Evolutionary conservation across 768 basidiomycete genomes (phyloP).

Genomic region (Hortiboletus campestris): DNA sequence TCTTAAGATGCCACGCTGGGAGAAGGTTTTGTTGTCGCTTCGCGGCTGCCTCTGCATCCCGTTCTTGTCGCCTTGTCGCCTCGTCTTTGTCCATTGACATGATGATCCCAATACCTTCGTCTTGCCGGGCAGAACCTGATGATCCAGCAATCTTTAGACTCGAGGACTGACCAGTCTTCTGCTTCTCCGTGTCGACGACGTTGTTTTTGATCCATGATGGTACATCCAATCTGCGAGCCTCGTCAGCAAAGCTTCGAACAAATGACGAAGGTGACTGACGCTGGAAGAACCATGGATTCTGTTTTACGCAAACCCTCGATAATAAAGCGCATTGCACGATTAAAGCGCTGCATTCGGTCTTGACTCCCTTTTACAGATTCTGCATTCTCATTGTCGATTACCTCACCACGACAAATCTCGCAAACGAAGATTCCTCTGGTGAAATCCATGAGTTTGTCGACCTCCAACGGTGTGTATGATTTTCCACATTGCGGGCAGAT

Average conservation of each 20-base stretch:
- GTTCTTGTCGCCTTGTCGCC: constrained; percentile 64
- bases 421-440: constrained; percentile 67
- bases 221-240: constrained; percentile 67
- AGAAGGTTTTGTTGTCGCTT: constrained; percentile 89
- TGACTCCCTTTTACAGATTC: constrained; percentile 83
- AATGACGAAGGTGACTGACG: constrained; percentile 45
- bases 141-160: constrained; percentile 76
- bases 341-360: constrained; percentile 95
- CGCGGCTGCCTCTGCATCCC: constrained; percentile 77
- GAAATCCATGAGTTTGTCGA: constrained; percentile 79
- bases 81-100: constrained; percentile 89
- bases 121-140: constrained; percentile 52
- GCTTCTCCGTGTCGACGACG: constrained; percentile 60
- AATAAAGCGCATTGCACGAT: constrained; percentile 85
- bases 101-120: constrained; percentile 82
- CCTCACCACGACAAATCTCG: constrained; percentile 83
- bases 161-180: constrained; percentile 49
- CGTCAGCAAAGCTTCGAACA: not conserved
- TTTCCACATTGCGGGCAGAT: constrained; percentile 87
- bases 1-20: constrained; percentile 94
- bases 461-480: constrained; percentile 83
- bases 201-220: constrained; percentile 78
- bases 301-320: constrained; percentile 86
- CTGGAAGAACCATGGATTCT: constrained; percentile 82
- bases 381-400: constrained; percentile 89